Evolutionary conservation across 73 alveolate species (phyloP), one percentile per base, ranked within the genome.

Genomic region (Uronychia binucleata): DNA sequence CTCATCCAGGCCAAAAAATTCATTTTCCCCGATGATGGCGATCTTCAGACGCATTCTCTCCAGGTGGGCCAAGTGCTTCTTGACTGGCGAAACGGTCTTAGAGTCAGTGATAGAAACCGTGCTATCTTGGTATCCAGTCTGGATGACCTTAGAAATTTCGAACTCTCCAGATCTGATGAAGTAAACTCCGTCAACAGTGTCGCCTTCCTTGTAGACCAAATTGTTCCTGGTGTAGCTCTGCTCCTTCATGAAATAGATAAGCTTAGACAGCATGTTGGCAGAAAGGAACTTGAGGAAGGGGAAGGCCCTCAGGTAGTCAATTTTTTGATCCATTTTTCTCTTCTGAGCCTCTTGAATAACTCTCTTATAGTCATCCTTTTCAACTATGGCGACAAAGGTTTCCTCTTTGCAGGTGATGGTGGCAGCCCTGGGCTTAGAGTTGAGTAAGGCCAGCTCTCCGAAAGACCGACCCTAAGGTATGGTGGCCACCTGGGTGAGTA

Each of bases 371-470:
- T 90, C 92, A 58, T 57, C 27, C 59, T 90, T 90, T 1, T 90
- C 95, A 35, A 90, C 27, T 8, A 76, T 59, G 31, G 88, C 93
- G 31, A 90, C 32, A 28, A 86, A 90, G 32, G 93, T 77, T 0
- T 86, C 90, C 19, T 46, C 67, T 46, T 46, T 46, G 67, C 67
- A 46, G 67, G 5, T 11, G 67, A 46, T 46, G 26, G 93, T 79
- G 25, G 95, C 95, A 8, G 92, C 90, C 75, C 95, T 78, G 0
- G 95, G 95, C 75, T 86, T 79, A 13, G 85, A 59, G 31, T 80
- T 86, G 86, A 86, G 83, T 28, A 90, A 67, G 28, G 93, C 95
- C 0, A 90, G 92, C 74, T 90, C 95, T 58, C 95, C 95, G 35
- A 90, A 90, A 31, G 86, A 57, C 34, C 67, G 5, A 11, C 92